Base-by-base conservation (phyloP, 805 yeast species). In the Brettanomyces naardenensis region DNA sequence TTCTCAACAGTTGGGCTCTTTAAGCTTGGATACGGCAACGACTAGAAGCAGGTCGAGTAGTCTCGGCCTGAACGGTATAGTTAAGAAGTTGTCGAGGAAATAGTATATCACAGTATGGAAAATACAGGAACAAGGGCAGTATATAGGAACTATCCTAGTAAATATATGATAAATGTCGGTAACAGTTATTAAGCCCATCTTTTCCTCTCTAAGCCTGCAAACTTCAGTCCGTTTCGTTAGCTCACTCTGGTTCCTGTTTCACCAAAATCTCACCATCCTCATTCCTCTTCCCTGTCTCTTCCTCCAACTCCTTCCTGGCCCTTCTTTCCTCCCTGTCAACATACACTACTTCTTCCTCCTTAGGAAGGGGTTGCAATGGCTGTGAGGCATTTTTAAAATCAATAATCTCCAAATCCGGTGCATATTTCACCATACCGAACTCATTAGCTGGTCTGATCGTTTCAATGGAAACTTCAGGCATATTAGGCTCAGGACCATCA, bases 401-500 rank as follows among this genome's bases (percentile, higher is more conserved):
- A 11, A 72, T 59, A 14, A 75, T 62, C 47, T 73, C 74, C 15
- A 84, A 73, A 47, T 80, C 80, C 5, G 64, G 67, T 0, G 92
- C 66, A 44, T 81, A 69, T 46, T 71, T 78, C 3, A 83, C 87
- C 28, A 46, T 39, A 3, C 44, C 47, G 19, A 66, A 67, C 1
- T 65, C 64, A 1, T 69, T 64, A 3, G 71, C 72, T 0, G 79
- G 73, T 3, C 67, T 67, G 15, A 83, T 72, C 0, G 95, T 84
- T 45, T 85, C 94, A n/a, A 79, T 72, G 10, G 54, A 55, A 5
- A 79, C 71, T 2, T 64, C 69, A 0, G 92, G 92, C 78, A 84
- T 70, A 47, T 83, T 82, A 2, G 68, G 71, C 46, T 83, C 94
- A 0, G 94, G 92, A 0, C 92, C 92, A 52, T 74, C 73, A 1